Percentiles rank a stretch among this genome's conserved stretches.
Evolutionary conservation across 305 asterid genomes (phyloP).

Genomic region (Solanum hybrid): DNA sequence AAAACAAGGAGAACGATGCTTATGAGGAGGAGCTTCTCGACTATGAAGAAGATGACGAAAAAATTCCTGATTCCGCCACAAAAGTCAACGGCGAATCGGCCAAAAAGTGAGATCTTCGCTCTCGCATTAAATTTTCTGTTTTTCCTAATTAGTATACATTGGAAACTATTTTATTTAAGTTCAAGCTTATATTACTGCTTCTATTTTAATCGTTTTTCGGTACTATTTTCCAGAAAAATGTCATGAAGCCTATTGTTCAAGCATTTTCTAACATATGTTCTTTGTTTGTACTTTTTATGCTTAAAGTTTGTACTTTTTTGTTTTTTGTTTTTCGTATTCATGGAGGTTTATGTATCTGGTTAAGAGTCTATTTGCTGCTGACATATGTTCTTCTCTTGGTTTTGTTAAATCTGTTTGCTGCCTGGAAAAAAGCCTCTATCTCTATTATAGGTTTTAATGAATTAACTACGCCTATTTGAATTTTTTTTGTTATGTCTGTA

Average conservation of each 20-base stretch:
- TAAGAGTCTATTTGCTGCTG: not conserved
- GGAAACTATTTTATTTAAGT: not conserved
- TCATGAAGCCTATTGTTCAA: not conserved
- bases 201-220: not conserved
- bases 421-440: not conserved
- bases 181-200: not conserved
- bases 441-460: not conserved
- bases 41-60: conserved; percentile 90
- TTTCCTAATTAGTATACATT: not conserved
- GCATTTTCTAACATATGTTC: not conserved
- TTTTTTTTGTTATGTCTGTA: not conserved
- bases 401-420: not conserved
- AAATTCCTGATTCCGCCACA: conserved; percentile 53
- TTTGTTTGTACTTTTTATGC: no score
- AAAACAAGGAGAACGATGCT: conserved; percentile 63
- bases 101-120: conserved; percentile 45
- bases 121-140: not conserved
- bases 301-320: not conserved
- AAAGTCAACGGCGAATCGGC: conserved; percentile 86
- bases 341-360: not conserved
- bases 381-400: not conserved
- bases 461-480: not conserved
- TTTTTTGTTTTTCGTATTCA: not conserved
- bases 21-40: conserved; percentile 95
- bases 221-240: not conserved